Base-by-base conservation (phyloP, 2,329 filamentous ascomycete species). In the Fusarium nygamai region DNA sequence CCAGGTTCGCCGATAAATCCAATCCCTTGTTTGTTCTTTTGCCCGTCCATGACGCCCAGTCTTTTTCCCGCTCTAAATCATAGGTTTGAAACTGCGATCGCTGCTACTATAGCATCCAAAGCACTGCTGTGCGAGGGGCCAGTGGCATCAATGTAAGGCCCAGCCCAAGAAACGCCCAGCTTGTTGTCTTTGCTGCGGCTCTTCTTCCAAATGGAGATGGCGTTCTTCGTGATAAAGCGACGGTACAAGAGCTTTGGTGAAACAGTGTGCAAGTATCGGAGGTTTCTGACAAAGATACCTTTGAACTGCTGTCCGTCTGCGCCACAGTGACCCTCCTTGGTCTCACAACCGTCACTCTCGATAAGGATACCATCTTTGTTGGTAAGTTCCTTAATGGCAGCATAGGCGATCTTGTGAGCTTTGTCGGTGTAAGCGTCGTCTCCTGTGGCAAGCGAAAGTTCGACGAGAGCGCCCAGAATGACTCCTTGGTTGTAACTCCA, bases 281-380 rank as follows among this genome's bases (percentile, higher is more conserved):
- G 82, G 77, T 93, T 93, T 27, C 91, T 87, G 22, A 89, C 85
- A 72, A 94, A 93, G 41, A 94, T 85, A 8, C 92, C 92, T 81
- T 94, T 94, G 86, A 94, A 94, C 77, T 93, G 90, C 39, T 88
- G 85, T 4, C 85, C 87, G 67, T 91, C 88, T 24, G 77, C 80
- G 17, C 83, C 84, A 61, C 85, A 88, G 72, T 83, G 74, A 46
- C 80, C 80, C 14, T 72, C 58, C 20, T 73, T 65, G 24, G 79
- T 76, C 68, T 84, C 82, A 64, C 83, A 84, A 41, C 79, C 73
- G 69, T 81, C 81, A 14, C 78, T 76, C 75, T 84, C 83, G 20
- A 79, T 71, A 9, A 92, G 81, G 33, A 91, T 83, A 17, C 86
- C 85, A 60, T 85, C 80, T 0, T 80, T 64, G 68, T 87, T 84